Base-by-base conservation (phyloP, 352 stramenopile species). In the Globisporangium ultimum region DNA sequence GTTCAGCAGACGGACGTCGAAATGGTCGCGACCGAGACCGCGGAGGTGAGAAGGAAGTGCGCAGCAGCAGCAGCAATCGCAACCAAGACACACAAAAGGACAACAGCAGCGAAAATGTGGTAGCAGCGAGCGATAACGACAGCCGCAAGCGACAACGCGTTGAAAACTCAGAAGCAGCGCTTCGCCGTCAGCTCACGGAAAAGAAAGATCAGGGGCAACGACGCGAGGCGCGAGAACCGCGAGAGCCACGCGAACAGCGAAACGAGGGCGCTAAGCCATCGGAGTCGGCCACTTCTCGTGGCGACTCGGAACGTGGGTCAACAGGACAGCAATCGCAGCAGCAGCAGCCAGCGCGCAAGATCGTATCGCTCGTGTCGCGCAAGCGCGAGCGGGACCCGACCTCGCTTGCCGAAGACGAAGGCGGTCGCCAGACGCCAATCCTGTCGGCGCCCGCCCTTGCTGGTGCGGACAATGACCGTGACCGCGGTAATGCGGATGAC, bases 341-440 rank as follows among this genome's bases (percentile, higher is more conserved):
- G 20, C 24, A 42, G 36, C 9, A 24, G 56, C 21, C 50, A 2
- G n/a, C 43, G 22, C 70, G 80, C 24, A 93, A 93, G 58, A 93
- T 93, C 17, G 80, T 93, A 50, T 91, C 84, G 48, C 66, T 93
- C 12, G 78, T 90, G 48, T 85, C 80, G 9, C 80, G 81, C 28
- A 91, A 93, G 68, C 77, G 84, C 14, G 84, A 91, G 41, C 77
- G 77, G 8, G 81, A 91, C 5, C 41, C 10, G 8, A 5, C 24
- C 2, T 40, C 21, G 47, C 38, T 60, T 36, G 20, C 38, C n/a
- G 53, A 55, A 5, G 32, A 54, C 24, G 66, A 76, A 1, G 43
- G 40, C 15, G 55, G 48, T 0, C 43, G 36, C 17, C 56, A 55
- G 15, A 46, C 42, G 20, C 36, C 28, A 48, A 60, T 17, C 14